A percentile compares a stretch with the other conserved stretches of the same genome.
Conservation (phyloP, 306 rosid genomes). For the Quercus aquifolioides region DNA sequence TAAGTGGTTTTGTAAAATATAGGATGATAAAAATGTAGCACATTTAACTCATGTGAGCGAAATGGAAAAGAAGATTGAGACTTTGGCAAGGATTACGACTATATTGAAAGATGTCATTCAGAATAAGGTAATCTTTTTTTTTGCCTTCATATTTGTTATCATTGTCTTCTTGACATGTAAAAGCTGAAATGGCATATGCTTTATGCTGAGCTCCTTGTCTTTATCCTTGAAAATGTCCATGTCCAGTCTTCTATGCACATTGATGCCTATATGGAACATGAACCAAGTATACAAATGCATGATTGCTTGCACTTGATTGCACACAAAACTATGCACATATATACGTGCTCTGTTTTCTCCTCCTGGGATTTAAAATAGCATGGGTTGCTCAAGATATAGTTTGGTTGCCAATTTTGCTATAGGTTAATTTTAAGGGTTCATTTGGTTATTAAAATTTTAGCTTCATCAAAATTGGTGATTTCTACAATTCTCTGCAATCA, state of each 20-base stretch:
- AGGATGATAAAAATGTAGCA: slow-evolving; percentile 95
- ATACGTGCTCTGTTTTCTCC: neutral
- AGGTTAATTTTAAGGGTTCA: neutral
- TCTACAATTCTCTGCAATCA: neutral
- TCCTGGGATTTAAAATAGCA: neutral
- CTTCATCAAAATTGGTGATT: neutral
- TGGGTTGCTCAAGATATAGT: neutral
- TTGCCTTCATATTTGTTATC: neutral
- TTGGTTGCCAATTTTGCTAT: neutral
- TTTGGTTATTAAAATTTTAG: neutral
- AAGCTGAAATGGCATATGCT: neutral
- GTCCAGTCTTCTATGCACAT: neutral
- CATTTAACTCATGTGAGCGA: slow-evolving; percentile 93
- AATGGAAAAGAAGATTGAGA: slow-evolving; percentile 92
- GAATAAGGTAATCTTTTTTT: slow-evolving; percentile 64
- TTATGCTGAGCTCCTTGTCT: neutral
- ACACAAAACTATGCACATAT: neutral
- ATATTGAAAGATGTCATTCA: slow-evolving; percentile 91
- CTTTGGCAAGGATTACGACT: slow-evolving; percentile 78
- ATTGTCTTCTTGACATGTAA: neutral
- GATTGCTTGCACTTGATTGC: neutral
- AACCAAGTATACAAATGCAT: neutral
- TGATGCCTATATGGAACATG: neutral
- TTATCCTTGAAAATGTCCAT: neutral
- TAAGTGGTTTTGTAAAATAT: slow-evolving; percentile 13